phyloP scores from a whole-genome alignment of 768 basidiomycete genomes.

The Naganishia vaughanmartiniae region DNA sequence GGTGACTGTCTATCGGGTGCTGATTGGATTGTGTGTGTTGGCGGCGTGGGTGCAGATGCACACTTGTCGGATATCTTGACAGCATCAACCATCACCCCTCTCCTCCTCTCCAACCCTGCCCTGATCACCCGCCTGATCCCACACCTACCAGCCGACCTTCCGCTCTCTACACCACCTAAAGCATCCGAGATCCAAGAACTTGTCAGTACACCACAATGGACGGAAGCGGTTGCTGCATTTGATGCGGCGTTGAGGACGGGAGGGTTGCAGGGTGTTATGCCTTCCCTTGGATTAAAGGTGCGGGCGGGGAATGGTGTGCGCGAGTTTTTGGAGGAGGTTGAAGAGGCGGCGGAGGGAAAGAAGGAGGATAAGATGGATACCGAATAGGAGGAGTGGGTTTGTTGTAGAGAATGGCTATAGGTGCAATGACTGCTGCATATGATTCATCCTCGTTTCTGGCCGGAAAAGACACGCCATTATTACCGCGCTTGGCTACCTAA shows the following conservation, averaged over 20 bases:
- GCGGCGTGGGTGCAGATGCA: conserved; percentile 29
- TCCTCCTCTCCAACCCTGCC: conserved; percentile 63
- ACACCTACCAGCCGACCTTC: conserved; percentile 75
- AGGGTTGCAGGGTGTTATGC: conserved; percentile 66
- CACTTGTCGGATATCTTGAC: conserved; percentile 47
- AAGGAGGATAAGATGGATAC: conserved; percentile 68
- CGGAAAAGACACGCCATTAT: too few relatives aligned
- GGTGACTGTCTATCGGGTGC: background rate
- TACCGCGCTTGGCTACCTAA: too few relatives aligned
- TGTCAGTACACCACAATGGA: conserved; percentile 79
- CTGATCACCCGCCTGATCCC: conserved; percentile 71
- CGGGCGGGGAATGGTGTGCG: conserved; percentile 75
- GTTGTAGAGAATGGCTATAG: too few relatives aligned
- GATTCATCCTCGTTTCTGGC: too few relatives aligned
- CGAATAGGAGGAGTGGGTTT: conserved; percentile 56
- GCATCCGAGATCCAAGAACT: conserved; percentile 69
- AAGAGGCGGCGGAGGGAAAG: conserved; percentile 55
- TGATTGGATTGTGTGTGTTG: background rate
- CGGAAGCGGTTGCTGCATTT: conserved; percentile 70
- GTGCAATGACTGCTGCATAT: too few relatives aligned
- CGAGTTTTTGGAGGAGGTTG: conserved; percentile 78
- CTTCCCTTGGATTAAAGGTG: conserved; percentile 75
- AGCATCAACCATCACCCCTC: conserved; percentile 50
- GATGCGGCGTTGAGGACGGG: conserved; percentile 84
- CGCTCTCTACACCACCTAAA: conserved; percentile 60